phyloP scores from a whole-genome alignment of 192 early-diverging fungal genomes.

The Geranomyces variabilis region DNA sequence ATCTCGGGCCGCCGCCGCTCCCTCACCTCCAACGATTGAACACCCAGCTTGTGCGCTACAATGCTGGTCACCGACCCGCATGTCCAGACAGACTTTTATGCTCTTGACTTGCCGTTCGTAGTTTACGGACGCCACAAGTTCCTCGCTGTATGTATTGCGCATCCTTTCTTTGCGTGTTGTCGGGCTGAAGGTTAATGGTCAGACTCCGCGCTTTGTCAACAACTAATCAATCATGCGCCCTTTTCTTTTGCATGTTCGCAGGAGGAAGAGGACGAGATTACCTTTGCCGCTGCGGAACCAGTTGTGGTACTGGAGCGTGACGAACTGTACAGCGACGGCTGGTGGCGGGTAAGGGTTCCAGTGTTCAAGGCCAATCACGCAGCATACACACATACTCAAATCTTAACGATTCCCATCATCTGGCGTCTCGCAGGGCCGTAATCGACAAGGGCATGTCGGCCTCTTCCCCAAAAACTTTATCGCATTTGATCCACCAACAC shows the following conservation, averaged over 20 bases:
- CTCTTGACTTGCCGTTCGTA: slow-evolving; percentile 15
- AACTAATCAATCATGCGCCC: no score
- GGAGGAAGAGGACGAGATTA: slow-evolving; percentile 73
- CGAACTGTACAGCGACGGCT: slow-evolving; percentile 72
- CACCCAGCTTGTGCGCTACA: background rate
- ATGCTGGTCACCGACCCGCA: slow-evolving; percentile 1
- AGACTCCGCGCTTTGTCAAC: no score
- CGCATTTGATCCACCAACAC: slow-evolving; percentile 30
- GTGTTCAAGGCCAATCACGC: no score
- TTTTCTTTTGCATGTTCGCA: background rate
- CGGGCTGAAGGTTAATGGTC: no score
- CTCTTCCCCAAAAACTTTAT: slow-evolving; percentile 76
- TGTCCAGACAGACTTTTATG: slow-evolving; percentile 16
- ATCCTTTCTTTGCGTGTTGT: slow-evolving; percentile 3
- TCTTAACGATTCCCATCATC: no score
- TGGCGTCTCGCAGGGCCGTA: slow-evolving; percentile 57
- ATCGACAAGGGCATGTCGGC: slow-evolving; percentile 66
- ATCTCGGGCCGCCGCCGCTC: no score
- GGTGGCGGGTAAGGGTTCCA: slow-evolving; percentile 64
- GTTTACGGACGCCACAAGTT: slow-evolving; percentile 34
- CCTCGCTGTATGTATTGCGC: slow-evolving; percentile 24
- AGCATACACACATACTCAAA: no score
- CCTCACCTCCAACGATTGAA: no score
- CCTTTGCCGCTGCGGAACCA: slow-evolving; percentile 65
- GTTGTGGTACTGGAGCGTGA: slow-evolving; percentile 74